Evolutionary conservation across 2,329 filamentous ascomycete species (phyloP).

Genomic region (Microdochium bolleyi): DNA sequence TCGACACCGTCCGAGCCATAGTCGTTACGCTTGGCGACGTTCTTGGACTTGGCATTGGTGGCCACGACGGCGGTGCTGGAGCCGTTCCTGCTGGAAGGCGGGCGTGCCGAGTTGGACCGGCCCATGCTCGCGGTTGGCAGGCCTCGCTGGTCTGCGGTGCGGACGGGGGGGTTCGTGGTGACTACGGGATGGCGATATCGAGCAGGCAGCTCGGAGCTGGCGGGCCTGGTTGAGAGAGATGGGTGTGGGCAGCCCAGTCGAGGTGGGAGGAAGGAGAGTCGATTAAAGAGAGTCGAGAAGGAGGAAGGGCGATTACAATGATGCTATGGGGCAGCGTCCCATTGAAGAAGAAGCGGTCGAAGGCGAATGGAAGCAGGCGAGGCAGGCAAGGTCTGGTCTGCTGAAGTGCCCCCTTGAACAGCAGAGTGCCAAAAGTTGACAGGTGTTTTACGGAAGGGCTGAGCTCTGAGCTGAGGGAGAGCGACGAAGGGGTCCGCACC

Average conservation of each 20-base stretch:
- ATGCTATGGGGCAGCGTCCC: conserved; percentile 10
- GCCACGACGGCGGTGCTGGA: conserved; percentile 15
- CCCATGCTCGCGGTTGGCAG: conserved; percentile 21
- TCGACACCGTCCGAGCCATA: conserved; percentile 73
- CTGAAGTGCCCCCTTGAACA: neutral
- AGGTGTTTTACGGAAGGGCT: conserved; percentile 1
- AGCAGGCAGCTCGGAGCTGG: neutral
- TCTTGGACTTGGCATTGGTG: conserved; percentile 16
- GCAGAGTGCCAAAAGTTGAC: neutral
- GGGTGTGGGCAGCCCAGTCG: conserved; percentile 4
- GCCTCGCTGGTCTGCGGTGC: neutral
- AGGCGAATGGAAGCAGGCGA: conserved; percentile 1
- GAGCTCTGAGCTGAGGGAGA: neutral
- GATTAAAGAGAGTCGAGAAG: conserved; percentile 34
- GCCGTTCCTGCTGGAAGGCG: conserved; percentile 15
- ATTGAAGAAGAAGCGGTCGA: conserved; percentile 8
- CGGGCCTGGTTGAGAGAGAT: neutral
- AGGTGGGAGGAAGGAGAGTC: conserved; percentile 1
- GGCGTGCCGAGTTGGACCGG: conserved; percentile 28
- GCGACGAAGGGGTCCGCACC: neutral
- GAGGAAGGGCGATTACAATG: conserved; percentile 31
- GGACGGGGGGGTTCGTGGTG: neutral
- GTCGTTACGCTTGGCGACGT: conserved; percentile 31
- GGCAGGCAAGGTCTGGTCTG: neutral
- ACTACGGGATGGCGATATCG: neutral